Conservation (phyloP, 345 rosid species). For the Anacardium occidentale region DNA sequence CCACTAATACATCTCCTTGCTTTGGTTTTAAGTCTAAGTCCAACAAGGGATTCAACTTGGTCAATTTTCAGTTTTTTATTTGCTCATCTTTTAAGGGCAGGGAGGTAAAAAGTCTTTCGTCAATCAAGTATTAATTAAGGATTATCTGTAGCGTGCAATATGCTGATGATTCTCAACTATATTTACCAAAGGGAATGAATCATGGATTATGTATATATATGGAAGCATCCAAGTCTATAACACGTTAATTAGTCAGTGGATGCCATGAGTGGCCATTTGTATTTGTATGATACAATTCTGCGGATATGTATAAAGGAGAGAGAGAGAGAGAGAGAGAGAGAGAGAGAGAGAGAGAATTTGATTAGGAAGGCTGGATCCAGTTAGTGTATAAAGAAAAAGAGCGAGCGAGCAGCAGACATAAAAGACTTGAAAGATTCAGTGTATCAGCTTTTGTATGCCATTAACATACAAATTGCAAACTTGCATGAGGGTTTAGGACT, state of each 20-base stretch:
- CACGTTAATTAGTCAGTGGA: neutral
- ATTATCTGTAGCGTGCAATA: neutral
- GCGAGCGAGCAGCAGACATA: neutral
- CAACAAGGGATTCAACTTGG: too few species aligned
- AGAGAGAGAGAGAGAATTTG: too few species aligned
- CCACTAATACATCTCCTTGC: too few species aligned
- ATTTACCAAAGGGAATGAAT: neutral
- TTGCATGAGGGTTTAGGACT: too few species aligned
- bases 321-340: too few species aligned
- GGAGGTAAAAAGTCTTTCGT: too few species aligned
- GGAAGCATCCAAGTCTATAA: neutral
- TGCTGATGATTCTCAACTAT: neutral
- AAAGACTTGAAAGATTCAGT: neutral
- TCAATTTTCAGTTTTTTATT: neutral
- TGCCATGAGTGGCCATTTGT: neutral
- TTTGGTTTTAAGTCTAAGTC: too few species aligned
- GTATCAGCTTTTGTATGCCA: too few species aligned
- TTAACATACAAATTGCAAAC: too few species aligned
- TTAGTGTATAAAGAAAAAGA: neutral
- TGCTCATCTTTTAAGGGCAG: too few species aligned
- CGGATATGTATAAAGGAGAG: neutral
- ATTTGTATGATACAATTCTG: neutral
- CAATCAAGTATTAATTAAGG: neutral
- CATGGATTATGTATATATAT: neutral
- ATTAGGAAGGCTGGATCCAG: conserved; percentile 1